Conservation (phyloP, 768 basidiomycete species). For the Russula griseocarnosa region DNA sequence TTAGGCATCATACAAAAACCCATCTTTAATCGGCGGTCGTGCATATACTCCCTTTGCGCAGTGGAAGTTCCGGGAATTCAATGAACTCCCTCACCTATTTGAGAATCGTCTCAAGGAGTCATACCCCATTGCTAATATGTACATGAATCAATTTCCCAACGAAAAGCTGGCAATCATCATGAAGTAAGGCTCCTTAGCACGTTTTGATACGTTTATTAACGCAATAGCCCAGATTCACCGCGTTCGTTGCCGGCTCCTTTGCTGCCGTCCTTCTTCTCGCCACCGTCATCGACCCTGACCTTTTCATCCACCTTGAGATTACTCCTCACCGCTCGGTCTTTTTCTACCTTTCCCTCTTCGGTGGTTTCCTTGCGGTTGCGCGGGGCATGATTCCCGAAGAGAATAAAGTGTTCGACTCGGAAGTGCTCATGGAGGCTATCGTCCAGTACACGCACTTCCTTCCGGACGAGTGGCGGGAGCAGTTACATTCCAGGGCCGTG, state of each 20-base stretch:
- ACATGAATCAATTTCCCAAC: constrained; percentile 97
- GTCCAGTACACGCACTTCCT: constrained; percentile 94
- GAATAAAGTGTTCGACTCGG: constrained; percentile 90
- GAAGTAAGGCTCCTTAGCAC: constrained; percentile 54
- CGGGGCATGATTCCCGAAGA: constrained; percentile 96
- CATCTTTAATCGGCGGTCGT: constrained; percentile 88
- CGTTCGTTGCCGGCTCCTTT: constrained; percentile 95
- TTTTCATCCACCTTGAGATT: constrained; percentile 92
- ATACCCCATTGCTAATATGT: constrained; percentile 87
- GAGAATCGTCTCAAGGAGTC: constrained; percentile 80
- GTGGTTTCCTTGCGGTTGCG: constrained; percentile 81
- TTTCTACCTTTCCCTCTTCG: constrained; percentile 89
- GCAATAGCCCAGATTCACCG: constrained; percentile 67
- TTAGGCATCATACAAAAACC: constrained; percentile 98
- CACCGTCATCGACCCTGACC: constrained; percentile 89
- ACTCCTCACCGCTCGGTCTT: constrained; percentile 88
- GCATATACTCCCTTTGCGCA: constrained; percentile 92
- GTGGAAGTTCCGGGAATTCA: constrained; percentile 99
- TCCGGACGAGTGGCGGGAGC: constrained; percentile 87
- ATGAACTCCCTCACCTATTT: constrained; percentile 94
- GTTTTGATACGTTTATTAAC: background rate
- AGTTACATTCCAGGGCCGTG: constrained; percentile 87
- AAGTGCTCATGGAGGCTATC: constrained; percentile 87
- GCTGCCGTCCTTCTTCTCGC: constrained; percentile 91
- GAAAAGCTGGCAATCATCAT: constrained; percentile 86